Conservation (phyloP, 495 filamentous ascomycete species). For the Tuber indicum region DNA sequence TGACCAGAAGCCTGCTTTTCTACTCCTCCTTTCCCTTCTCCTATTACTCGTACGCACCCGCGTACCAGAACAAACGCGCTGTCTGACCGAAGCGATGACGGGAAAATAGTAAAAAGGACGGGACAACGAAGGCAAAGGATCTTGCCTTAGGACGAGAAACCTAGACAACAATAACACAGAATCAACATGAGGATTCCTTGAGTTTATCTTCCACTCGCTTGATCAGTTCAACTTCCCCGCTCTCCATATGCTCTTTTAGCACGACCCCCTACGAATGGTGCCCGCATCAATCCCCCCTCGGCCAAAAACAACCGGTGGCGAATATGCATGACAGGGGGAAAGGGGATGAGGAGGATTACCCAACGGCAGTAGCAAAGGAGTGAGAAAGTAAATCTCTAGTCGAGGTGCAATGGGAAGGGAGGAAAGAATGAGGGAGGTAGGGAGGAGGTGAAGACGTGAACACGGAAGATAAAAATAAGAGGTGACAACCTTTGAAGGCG, state of each 20-base stretch:
- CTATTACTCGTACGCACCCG: not conserved
- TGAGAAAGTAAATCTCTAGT: not conserved
- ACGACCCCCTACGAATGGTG: not conserved
- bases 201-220: not conserved
- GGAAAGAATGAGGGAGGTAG: not conserved
- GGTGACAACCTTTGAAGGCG: not conserved
- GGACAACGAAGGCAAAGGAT: conserved; percentile 19
- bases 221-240: not conserved
- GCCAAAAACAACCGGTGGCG: conserved; percentile 9
- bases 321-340: conserved; percentile 19
- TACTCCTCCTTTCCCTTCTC: not conserved
- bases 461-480: not conserved
- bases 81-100: conserved; percentile 11
- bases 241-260: conserved; percentile 14
- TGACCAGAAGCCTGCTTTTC: not conserved
- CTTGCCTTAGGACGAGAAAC: conserved; percentile 20
- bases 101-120: conserved; percentile 19
- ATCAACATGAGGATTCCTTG: conserved; percentile 31
- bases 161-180: conserved; percentile 23
- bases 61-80: not conserved
- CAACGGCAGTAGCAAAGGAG: conserved; percentile 3
- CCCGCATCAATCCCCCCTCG: conserved; percentile 4
- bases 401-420: not conserved
- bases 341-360: conserved; percentile 9
- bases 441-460: not conserved